phyloP scores from a whole-genome alignment of 148 eudicot species.

The Drosera capensis region DNA sequence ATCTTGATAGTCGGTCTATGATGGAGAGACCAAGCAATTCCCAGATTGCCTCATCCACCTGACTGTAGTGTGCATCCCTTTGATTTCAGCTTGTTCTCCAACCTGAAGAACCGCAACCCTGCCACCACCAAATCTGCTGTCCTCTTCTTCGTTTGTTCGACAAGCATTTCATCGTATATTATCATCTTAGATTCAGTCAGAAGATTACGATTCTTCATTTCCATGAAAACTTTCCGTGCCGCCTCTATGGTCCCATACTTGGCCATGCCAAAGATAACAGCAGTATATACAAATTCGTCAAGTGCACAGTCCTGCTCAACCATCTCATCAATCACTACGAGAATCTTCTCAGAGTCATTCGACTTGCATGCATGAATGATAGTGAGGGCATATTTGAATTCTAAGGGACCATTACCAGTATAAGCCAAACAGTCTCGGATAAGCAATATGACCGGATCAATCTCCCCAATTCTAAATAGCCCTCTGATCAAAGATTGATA shows the following conservation, averaged over 20 bases:
- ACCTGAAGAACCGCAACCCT: conserved; percentile 74
- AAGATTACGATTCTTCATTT: conserved; percentile 36
- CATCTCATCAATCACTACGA: conserved; percentile 65
- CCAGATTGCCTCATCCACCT: conserved; percentile 21
- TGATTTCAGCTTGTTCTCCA: conserved; percentile 62
- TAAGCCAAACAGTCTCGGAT: conserved; percentile 76
- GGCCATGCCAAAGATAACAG: conserved; percentile 84
- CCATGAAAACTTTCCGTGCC: conserved; percentile 55
- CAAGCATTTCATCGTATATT: conserved; percentile 63
- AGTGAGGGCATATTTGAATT: conserved; percentile 54
- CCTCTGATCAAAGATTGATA: conserved; percentile 63
- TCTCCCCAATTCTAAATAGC: conserved; percentile 58
- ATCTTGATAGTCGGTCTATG: too few relatives aligned
- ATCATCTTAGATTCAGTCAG: conserved; percentile 53
- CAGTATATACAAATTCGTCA: conserved; percentile 42
- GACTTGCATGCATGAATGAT: conserved; percentile 59
- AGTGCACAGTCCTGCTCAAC: conserved; percentile 40
- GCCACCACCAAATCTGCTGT: conserved; percentile 66
- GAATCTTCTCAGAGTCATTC: conserved; percentile 52
- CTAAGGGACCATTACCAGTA: conserved; percentile 53
- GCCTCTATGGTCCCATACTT: conserved; percentile 81
- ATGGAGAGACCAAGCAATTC: too few relatives aligned
- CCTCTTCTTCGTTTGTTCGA: conserved; percentile 72
- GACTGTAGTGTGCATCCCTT: conserved; percentile 54
- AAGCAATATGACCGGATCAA: conserved; percentile 57